Percentiles rank a stretch among this genome's conserved stretches.
Evolutionary conservation across 169 alveolate genomes (phyloP).

Genomic region (Cryptosporidium meleagridis): DNA sequence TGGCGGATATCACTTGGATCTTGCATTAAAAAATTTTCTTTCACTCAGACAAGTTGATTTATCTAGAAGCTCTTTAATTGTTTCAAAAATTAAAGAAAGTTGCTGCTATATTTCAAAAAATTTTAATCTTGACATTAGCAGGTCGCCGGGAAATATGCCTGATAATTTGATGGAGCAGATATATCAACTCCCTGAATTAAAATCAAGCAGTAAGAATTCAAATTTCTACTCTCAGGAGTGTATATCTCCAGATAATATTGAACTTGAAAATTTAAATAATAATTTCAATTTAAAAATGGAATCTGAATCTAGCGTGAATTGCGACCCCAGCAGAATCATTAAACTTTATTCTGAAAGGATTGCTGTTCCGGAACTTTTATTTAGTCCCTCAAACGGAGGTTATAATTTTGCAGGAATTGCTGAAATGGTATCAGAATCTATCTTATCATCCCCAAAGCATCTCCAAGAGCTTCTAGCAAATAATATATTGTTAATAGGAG

Average conservation of each 20-base stretch:
- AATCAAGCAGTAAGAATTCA: constrained; percentile 1
- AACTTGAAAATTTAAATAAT: not conserved
- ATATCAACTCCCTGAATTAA: constrained; percentile 31
- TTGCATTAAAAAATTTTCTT: constrained; percentile 40
- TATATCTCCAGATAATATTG: constrained; percentile 23
- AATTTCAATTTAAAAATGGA: not conserved
- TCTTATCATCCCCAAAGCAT: constrained; percentile 36
- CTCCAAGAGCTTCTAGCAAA: constrained; percentile 47
- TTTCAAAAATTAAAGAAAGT: constrained; percentile 54
- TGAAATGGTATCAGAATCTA: constrained; percentile 61
- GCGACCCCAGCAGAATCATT: not conserved
- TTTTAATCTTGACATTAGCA: constrained; percentile 7
- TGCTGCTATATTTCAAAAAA: constrained; percentile 55
- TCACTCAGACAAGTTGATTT: constrained; percentile 61
- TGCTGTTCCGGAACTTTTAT: constrained; percentile 46
- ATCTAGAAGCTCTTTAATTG: constrained; percentile 36
- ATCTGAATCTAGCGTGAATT: not conserved
- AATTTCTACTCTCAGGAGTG: constrained; percentile 6
- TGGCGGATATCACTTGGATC: constrained; percentile 67
- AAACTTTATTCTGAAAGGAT: constrained; percentile 55
- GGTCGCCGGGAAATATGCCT: not conserved
- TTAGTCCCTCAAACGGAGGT: constrained; percentile 35
- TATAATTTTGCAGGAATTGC: constrained; percentile 49
- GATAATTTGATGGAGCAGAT: constrained; percentile 12
- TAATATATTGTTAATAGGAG: constrained; percentile 56